phyloP scores from a whole-genome alignment of 139 green algal genomes.

The Micromonas commoda region DNA sequence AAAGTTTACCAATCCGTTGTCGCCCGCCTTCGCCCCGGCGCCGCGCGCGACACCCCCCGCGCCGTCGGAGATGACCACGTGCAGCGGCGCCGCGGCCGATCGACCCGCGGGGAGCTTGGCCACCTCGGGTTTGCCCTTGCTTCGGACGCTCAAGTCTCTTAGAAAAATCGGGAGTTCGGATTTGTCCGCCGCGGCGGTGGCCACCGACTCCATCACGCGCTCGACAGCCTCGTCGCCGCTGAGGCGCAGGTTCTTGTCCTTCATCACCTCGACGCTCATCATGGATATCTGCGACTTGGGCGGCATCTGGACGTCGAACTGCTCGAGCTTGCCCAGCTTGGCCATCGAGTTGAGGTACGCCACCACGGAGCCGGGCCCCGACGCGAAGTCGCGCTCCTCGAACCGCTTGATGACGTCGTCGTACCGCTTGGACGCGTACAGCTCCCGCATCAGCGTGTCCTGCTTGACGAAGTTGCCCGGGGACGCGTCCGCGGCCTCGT shows the following conservation, averaged over 20 bases:
- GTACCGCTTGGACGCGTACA: not conserved
- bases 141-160: constrained; percentile 9
- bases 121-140: not conserved
- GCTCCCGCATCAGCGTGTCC: constrained; percentile 26
- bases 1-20: not conserved
- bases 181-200: too few species aligned
- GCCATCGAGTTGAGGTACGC: constrained; percentile 37
- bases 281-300: not conserved
- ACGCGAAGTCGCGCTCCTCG: constrained; percentile 29
- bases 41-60: not conserved
- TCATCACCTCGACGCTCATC: not conserved
- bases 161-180: not conserved
- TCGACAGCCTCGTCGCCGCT: too few species aligned
- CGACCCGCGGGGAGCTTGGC: not conserved
- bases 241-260: not conserved
- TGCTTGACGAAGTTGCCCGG: constrained; percentile 27
- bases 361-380: constrained; percentile 13
- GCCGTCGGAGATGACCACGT: not conserved
- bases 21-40: not conserved
- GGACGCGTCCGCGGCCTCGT: constrained; percentile 25
- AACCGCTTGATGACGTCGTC: constrained; percentile 33
- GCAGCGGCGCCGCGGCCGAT: not conserved
- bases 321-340: constrained; percentile 5
- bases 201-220: too few species aligned
- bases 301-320: constrained; percentile 1